A percentile compares a stretch with the other conserved stretches of the same genome.
phyloP scores from a whole-genome alignment of 106 monocot species.

The Allium cepa region DNA sequence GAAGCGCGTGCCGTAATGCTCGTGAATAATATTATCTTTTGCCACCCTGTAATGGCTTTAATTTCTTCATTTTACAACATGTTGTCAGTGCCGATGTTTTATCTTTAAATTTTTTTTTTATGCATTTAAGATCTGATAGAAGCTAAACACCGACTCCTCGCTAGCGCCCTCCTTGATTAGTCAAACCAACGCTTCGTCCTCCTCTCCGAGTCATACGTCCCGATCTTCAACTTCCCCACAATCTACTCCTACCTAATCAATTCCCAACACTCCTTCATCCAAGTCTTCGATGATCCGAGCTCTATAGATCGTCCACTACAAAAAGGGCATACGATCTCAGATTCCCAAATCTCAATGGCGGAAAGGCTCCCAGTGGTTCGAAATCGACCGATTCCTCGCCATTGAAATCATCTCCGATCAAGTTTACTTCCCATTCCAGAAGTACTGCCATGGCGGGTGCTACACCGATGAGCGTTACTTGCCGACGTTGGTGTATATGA shows the following conservation, averaged over 20 bases:
- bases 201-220: constrained; percentile 61
- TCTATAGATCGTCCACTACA: constrained; percentile 33
- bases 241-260: constrained; percentile 53
- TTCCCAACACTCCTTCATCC: constrained; percentile 23
- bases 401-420: constrained; percentile 41
- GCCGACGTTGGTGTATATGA: constrained; percentile 40
- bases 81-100: no score
- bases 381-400: constrained; percentile 38
- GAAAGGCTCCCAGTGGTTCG: constrained; percentile 79
- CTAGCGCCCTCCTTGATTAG: constrained; percentile 55
- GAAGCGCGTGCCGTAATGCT: no score
- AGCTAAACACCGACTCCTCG: constrained; percentile 56
- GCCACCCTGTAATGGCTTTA: no score
- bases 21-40: no score
- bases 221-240: constrained; percentile 56
- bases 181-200: constrained; percentile 63
- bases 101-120: no score
- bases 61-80: no score
- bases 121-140: constrained; percentile 64
- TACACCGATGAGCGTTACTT: constrained; percentile 82
- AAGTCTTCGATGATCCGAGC: constrained; percentile 26
- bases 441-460: constrained; percentile 31
- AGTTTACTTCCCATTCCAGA: constrained; percentile 34
- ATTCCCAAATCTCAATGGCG: constrained; percentile 31
- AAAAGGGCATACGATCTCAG: constrained; percentile 15